Evolutionary conservation across 129 eudicot genomes (phyloP).

Genomic region (Centrapalus pauciflorus): DNA sequence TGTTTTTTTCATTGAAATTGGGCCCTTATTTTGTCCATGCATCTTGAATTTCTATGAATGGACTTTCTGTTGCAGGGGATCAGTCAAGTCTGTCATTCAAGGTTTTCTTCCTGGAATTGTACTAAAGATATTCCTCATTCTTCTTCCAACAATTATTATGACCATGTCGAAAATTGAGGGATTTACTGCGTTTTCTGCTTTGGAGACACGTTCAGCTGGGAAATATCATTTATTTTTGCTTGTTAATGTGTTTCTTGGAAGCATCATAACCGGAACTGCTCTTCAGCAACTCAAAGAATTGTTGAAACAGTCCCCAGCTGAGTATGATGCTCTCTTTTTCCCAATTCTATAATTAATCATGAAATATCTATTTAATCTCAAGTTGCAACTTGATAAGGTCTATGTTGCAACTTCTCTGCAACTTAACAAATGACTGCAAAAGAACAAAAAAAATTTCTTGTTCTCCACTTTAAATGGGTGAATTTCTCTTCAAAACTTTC

Average conservation of each 20-base stretch:
- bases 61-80: slow-evolving; percentile 41
- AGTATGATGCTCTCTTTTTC: slow-evolving; percentile 39
- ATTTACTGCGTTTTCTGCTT: slow-evolving; percentile 56
- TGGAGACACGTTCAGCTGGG: slow-evolving; percentile 79
- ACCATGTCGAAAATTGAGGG: slow-evolving; percentile 91
- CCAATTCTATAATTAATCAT: not conserved
- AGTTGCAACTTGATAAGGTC: no score
- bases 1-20: not conserved
- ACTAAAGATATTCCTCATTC: slow-evolving; percentile 69
- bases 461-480: no score
- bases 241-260: slow-evolving; percentile 90
- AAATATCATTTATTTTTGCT: slow-evolving; percentile 77
- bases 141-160: slow-evolving; percentile 87
- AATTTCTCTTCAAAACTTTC: no score
- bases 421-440: no score
- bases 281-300: slow-evolving; percentile 77
- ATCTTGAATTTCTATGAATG: not conserved
- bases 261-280: slow-evolving; percentile 86
- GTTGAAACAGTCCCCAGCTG: slow-evolving; percentile 65
- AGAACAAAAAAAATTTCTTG: no score
- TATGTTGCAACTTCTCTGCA: no score
- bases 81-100: slow-evolving; percentile 66
- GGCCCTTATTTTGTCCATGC: not conserved
- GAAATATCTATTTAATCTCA: no score
- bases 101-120: slow-evolving; percentile 92